A percentile compares a stretch with the other conserved stretches of the same genome.
Conservation (phyloP, 177 flowering plant species). For the Tripterygium wilfordii region DNA sequence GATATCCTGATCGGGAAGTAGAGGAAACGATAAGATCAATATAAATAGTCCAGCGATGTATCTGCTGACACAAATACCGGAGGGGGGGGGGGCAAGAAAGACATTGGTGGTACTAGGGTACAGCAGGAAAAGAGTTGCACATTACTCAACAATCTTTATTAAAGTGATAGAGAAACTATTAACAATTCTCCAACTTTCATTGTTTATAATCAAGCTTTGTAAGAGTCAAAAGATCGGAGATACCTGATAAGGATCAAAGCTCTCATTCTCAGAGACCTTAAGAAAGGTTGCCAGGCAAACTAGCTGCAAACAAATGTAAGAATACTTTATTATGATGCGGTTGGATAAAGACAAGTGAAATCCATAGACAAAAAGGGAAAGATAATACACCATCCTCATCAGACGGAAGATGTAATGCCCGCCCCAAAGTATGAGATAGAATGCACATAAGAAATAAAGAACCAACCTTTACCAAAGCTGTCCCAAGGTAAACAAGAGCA, state of each 20-base stretch:
- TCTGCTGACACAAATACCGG: too few species aligned
- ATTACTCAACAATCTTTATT: too few species aligned
- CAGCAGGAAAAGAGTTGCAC: too few species aligned
- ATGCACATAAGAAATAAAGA: not conserved
- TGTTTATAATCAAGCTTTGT: not conserved
- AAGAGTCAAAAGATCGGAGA: not conserved
- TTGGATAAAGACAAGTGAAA: not conserved
- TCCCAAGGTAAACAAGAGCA: constrained; percentile 81
- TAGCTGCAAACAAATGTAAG: constrained; percentile 46
- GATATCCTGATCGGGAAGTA: too few species aligned
- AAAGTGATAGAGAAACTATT: not conserved
- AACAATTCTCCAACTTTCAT: not conserved
- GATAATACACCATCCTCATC: too few species aligned
- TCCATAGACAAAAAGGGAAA: too few species aligned
- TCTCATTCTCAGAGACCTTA: constrained; percentile 85
- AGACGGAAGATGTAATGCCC: too few species aligned
- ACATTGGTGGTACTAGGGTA: too few species aligned
- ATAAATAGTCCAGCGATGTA: too few species aligned
- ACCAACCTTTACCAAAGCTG: constrained; percentile 86
- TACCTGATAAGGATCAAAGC: constrained; percentile 96
- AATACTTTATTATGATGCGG: not conserved
- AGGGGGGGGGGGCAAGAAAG: too few species aligned
- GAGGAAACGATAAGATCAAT: too few species aligned
- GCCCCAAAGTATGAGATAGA: not conserved
- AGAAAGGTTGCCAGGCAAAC: constrained; percentile 96